Conservation (phyloP, 208 protist genomes). For the Trypanosoma melophagium region DNA sequence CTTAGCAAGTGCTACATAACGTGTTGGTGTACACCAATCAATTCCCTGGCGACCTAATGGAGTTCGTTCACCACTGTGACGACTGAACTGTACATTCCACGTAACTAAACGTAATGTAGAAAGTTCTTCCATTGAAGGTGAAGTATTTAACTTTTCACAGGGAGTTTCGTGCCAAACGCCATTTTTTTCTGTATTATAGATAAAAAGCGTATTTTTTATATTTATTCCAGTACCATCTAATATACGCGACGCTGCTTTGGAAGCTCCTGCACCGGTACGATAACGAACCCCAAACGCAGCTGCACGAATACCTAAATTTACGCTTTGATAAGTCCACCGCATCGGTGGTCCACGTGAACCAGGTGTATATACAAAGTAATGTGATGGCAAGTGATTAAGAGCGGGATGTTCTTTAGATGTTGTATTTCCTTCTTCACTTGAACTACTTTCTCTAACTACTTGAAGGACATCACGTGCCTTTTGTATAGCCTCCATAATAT, state of each 20-base stretch:
- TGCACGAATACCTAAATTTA: slow-evolving; percentile 65
- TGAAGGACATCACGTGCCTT: slow-evolving; percentile 39
- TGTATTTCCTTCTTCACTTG: background rate
- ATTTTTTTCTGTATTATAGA: slow-evolving; percentile 9
- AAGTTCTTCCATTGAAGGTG: slow-evolving; percentile 16
- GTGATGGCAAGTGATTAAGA: slow-evolving; percentile 49
- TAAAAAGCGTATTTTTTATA: slow-evolving; percentile 25
- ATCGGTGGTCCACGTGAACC: slow-evolving; percentile 50
- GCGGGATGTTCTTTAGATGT: slow-evolving; percentile 39
- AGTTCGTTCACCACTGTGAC: slow-evolving; percentile 52
- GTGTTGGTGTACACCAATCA: slow-evolving; percentile 60
- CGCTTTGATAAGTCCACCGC: slow-evolving; percentile 62
- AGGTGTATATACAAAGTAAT: slow-evolving; percentile 54
- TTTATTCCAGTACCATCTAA: slow-evolving; percentile 22
- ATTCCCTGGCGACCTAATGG: slow-evolving; percentile 51
- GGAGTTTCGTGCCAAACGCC: slow-evolving; percentile 27
- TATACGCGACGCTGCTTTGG: slow-evolving; percentile 26
- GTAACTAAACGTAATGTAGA: slow-evolving; percentile 46
- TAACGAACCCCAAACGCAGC: slow-evolving; percentile 60
- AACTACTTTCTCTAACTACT: background rate
- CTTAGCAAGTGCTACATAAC: slow-evolving; percentile 45
- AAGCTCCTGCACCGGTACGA: slow-evolving; percentile 21
- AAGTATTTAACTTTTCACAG: slow-evolving; percentile 13
- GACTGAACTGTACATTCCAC: slow-evolving; percentile 60
- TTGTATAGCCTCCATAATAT: slow-evolving; percentile 54